Conservation (phyloP, 768 basidiomycete species). For the Suillus weaverae region DNA sequence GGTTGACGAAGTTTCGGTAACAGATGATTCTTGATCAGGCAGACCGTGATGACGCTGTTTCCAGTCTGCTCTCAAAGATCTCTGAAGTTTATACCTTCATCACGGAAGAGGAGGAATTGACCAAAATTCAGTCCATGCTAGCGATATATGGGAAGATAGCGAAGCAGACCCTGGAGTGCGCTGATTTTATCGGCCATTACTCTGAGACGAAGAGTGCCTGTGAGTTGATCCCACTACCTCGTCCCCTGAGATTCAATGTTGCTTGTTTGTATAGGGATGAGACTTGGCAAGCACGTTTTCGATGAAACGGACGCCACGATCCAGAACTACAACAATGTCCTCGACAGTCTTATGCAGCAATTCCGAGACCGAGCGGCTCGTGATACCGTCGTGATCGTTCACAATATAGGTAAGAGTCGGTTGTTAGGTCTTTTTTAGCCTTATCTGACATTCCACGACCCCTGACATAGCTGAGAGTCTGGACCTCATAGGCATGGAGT, state of each 20-base stretch:
- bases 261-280: not conserved
- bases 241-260: not conserved
- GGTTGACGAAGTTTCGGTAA: rapidly evolving
- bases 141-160: slow-evolving; percentile 1
- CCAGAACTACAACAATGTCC: not conserved
- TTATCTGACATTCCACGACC: not conserved
- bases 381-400: no score
- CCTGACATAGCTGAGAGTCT: not conserved
- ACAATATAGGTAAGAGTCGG: not conserved
- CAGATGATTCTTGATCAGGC: slow-evolving; percentile 1
- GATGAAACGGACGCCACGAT: not conserved
- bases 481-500: slow-evolving; percentile 2
- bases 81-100: not conserved
- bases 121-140: not conserved
- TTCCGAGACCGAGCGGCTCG: not conserved
- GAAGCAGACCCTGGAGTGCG: slow-evolving; percentile 25
- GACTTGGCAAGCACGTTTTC: slow-evolving; percentile 4
- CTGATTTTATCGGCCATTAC: slow-evolving; percentile 29
- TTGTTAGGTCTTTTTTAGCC: not conserved
- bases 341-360: slow-evolving; percentile 7
- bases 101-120: not conserved
- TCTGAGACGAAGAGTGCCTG: slow-evolving; percentile 23
- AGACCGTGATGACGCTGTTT: not conserved
- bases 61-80: not conserved
- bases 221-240: slow-evolving; percentile 4